Conservation (phyloP, 257 asterid genomes). For the Nemophila menziesii region DNA sequence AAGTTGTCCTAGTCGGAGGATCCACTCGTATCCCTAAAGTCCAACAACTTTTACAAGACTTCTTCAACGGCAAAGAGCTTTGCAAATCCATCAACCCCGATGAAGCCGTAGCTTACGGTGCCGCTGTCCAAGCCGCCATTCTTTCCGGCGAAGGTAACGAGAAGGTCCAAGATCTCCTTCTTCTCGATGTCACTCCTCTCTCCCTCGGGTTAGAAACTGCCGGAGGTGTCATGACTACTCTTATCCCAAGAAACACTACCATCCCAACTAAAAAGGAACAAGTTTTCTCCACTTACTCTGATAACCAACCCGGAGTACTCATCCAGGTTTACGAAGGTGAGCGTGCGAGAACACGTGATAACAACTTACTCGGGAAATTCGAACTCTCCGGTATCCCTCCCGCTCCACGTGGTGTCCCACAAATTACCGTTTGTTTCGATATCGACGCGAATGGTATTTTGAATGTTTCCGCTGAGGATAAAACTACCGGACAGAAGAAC, state of each 20-base stretch:
- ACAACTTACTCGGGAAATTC: constrained; percentile 62
- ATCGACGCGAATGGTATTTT: constrained; percentile 74
- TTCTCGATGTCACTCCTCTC: constrained; percentile 70
- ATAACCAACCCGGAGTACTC: constrained; percentile 80
- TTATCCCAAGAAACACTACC: constrained; percentile 71
- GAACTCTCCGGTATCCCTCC: constrained; percentile 85
- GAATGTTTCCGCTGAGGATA: constrained; percentile 79
- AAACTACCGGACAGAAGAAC: constrained; percentile 86
- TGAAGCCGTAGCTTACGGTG: constrained; percentile 83
- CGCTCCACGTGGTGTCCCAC: constrained; percentile 80
- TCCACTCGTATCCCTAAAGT: constrained; percentile 76
- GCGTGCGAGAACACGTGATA: constrained; percentile 62
- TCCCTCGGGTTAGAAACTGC: constrained; percentile 74
- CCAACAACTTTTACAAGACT: constrained; percentile 64
- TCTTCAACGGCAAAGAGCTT: constrained; percentile 78
- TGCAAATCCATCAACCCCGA: constrained; percentile 85
- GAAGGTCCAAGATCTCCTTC: constrained; percentile 67
- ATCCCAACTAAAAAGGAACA: constrained; percentile 80
- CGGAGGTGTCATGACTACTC: constrained; percentile 84
- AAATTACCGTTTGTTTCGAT: constrained; percentile 72
- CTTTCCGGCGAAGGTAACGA: constrained; percentile 76
- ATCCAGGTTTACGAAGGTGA: constrained; percentile 82
- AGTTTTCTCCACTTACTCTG: constrained; percentile 69
- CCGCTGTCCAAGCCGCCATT: constrained; percentile 84
- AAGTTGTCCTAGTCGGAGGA: constrained; percentile 72